Percentiles rank a stretch among this genome's conserved stretches.
Evolutionary conservation across 2,329 filamentous ascomycete genomes (phyloP).

Genomic region (Aspergillus ochraceoroseus): DNA sequence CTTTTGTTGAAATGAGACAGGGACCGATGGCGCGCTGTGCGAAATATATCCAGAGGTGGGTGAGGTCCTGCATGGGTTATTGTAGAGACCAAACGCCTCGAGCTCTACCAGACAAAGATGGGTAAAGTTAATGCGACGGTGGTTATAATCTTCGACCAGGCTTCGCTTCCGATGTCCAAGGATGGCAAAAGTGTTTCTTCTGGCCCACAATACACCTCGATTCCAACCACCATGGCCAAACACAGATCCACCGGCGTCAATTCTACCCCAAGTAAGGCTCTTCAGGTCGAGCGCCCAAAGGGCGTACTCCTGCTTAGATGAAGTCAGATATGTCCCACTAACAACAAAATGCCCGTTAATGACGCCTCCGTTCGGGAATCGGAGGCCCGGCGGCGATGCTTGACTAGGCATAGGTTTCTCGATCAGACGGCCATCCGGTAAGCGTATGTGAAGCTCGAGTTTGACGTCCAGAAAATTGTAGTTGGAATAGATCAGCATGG

Average conservation of each 20-base stretch:
- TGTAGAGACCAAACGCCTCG: conserved; percentile 94
- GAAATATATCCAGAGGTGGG: conserved; percentile 82
- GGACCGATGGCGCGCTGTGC: conserved; percentile 66
- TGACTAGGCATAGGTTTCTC: conserved; percentile 80
- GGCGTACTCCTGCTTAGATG: conserved; percentile 96
- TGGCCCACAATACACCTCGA: conserved; percentile 84
- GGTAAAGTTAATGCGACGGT: conserved; percentile 93
- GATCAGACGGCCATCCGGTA: conserved; percentile 73
- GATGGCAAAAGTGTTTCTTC: conserved; percentile 92
- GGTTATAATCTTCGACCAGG: conserved; percentile 96
- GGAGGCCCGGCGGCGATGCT: conserved; percentile 82
- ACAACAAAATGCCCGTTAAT: conserved; percentile 97
- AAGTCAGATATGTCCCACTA: conserved; percentile 93
- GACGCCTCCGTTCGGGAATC: conserved; percentile 92
- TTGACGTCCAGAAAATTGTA: conserved; percentile 99
- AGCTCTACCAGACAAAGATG: conserved; percentile 96
- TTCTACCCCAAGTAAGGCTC: conserved; percentile 87
- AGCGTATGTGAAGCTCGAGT: conserved; percentile 82
- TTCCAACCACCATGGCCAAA: conserved; percentile 99
- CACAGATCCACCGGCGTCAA: conserved; percentile 88
- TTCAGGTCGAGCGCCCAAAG: conserved; percentile 90
- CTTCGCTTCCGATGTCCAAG: conserved; percentile 89
- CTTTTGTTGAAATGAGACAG: conserved; percentile 51
- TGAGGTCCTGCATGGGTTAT: conserved; percentile 76
- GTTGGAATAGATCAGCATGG: conserved; percentile 97